Percentiles rank a stretch among this genome's conserved stretches.
phyloP scores from a whole-genome alignment of 2,329 filamentous ascomycete genomes.

The Fusarium begoniae region DNA sequence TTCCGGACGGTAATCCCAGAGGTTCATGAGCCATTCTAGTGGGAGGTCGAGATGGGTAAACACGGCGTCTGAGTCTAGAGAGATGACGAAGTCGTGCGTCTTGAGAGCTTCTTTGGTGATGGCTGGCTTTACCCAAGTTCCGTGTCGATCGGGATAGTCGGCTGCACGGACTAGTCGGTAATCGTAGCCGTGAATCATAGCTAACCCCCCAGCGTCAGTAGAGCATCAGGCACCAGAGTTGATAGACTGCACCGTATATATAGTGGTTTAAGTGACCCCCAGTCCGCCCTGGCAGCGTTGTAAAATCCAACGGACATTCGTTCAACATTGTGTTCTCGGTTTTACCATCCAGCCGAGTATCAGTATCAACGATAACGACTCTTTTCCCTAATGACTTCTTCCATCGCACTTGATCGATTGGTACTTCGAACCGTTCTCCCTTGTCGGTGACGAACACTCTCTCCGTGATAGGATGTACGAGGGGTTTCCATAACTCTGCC shows the following conservation, averaged over 20 bases:
- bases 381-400: neutral
- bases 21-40: constrained; percentile 58
- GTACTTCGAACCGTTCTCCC: constrained; percentile 9
- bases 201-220: neutral
- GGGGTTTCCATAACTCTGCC: constrained; percentile 10
- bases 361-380: constrained; percentile 2
- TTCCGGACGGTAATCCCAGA: constrained; percentile 52
- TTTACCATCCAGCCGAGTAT: neutral
- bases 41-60: constrained; percentile 54
- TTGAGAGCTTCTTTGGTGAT: constrained; percentile 50
- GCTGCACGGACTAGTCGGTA: constrained; percentile 58
- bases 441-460: constrained; percentile 15
- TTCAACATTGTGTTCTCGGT: constrained; percentile 12
- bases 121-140: constrained; percentile 58
- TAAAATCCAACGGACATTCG: neutral
- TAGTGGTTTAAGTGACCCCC: constrained; percentile 35
- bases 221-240: accelerated
- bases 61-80: constrained; percentile 56
- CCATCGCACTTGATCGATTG: neutral
- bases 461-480: constrained; percentile 1
- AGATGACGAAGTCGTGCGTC: constrained; percentile 54
- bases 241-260: constrained; percentile 24
- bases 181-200: constrained; percentile 58
- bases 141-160: constrained; percentile 52
- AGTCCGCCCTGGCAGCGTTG: neutral